A percentile compares a stretch with the other conserved stretches of the same genome.
Conservation (phyloP, 805 yeast genomes). For the Phaffomyces opuntiae region DNA sequence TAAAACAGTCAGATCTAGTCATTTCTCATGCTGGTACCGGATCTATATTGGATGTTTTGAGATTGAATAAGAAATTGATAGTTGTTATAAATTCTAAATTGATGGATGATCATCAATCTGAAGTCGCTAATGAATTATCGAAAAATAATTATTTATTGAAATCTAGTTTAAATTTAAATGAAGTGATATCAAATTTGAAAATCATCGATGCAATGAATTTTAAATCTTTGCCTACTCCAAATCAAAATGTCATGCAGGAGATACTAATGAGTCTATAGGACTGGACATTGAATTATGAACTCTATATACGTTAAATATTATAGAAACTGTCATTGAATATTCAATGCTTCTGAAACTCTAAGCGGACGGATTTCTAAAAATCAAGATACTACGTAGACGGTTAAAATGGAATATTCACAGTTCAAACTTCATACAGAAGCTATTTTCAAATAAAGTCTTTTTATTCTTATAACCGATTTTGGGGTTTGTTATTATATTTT, state of each 20-base stretch:
- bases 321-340: no score
- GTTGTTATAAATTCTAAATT: slow-evolving; percentile 65
- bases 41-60: slow-evolving; percentile 72
- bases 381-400: no score
- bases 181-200: slow-evolving; percentile 12
- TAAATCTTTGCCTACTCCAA: slow-evolving; percentile 19
- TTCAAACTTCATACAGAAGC: no score
- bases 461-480: no score
- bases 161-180: slow-evolving; percentile 9
- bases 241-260: slow-evolving; percentile 7
- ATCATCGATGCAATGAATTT: slow-evolving; percentile 9
- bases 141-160: slow-evolving; percentile 25
- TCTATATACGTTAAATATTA: not conserved
- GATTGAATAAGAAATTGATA: slow-evolving; percentile 48
- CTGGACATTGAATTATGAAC: not conserved
- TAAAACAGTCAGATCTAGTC: slow-evolving; percentile 47
- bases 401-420: no score
- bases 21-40: slow-evolving; percentile 93
- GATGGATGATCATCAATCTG: slow-evolving; percentile 85
- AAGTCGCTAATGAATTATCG: slow-evolving; percentile 58
- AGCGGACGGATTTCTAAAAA: no score
- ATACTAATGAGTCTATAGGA: slow-evolving; percentile 9
- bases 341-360: no score
- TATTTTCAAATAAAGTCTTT: no score
- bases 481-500: no score